Evolutionary conservation across 225 moss, liverwort and hornwort species (phyloP), one percentile per base, ranked within the genome.

Genomic region (Sphagnum tenellum): DNA sequence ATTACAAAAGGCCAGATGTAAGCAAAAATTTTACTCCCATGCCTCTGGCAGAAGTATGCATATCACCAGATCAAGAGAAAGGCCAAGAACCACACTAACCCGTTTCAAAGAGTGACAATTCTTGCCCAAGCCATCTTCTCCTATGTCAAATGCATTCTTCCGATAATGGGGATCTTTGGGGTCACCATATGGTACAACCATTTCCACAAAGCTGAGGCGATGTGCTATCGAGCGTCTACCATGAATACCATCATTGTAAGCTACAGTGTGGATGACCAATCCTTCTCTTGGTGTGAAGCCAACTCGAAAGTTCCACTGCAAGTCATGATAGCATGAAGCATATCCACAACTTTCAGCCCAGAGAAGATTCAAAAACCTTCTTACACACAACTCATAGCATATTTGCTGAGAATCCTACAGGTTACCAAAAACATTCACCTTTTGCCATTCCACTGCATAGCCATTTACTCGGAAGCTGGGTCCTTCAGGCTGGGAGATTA

Each of bases 401-500:
- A 29, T 29, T 29, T 29, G 29, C 29, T 29, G 29, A 29, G 29
- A 29, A 29, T 29, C 29, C 29, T 29, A 29, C 29, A 29, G 29
- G 29, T 29, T 29, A 1, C 29, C 29, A 0, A 44, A 13, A 58
- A 8, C 8, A 47, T 6, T 49, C 47, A 91, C 91, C 84, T 94
- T 94, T 69, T 94, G 94, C 94, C 94, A 94, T 70, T 88, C 90
- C 60, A 94, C 94, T 50, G 94, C 86, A 70, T 88, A 79, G 44
- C 94, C 94, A 75, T 88, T 90, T 46, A 94, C 94, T 60, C 82
- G 88, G 70, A 94, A 94, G 73, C 94, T 94, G 62, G 94, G 94
- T 11, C 94, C 94, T 53, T 94, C 90, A 0, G 94, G 94, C 67
- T 94, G 94, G 58, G 75, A 77, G 50, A 94, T 90, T 63, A 61